phyloP scores from a whole-genome alignment of 495 filamentous ascomycete genomes.

The Letharia lupina region DNA sequence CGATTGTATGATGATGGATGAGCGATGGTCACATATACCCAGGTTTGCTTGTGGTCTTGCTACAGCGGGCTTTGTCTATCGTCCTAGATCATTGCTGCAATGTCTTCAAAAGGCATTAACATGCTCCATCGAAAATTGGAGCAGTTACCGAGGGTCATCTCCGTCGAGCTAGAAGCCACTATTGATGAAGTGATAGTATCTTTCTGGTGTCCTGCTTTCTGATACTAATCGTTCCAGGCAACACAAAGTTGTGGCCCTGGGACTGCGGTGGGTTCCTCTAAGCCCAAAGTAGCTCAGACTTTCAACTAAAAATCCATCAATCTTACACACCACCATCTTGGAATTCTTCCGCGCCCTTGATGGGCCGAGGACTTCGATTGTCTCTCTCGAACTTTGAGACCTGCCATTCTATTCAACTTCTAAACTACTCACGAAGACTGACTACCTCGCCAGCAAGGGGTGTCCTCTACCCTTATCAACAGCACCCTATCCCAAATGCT shows the following conservation, averaged over 20 bases:
- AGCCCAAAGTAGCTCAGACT: neutral
- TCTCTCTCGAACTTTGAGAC: neutral
- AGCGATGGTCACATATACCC: slow-evolving; percentile 20
- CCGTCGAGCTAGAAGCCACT: neutral
- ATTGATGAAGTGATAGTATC: neutral
- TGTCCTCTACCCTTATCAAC: neutral
- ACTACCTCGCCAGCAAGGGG: neutral
- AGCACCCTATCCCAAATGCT: too few species aligned
- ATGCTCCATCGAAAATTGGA: neutral
- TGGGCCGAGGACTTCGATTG: neutral
- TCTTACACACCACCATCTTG: neutral
- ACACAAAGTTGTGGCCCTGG: neutral
- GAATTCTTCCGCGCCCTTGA: neutral
- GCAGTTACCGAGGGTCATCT: neutral
- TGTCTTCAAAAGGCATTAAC: neutral
- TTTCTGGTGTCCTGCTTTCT: neutral
- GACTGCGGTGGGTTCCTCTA: neutral
- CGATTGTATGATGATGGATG: slow-evolving; percentile 10
- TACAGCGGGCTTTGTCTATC: slow-evolving; percentile 4
- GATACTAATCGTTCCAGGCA: neutral
- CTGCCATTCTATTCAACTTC: neutral
- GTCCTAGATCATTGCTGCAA: neutral
- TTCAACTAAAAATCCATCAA: neutral
- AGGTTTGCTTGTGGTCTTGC: slow-evolving; percentile 13
- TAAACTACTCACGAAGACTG: neutral